Conservation (phyloP, 2,329 filamentous ascomycete species). For the Arthroderma sp. region DNA sequence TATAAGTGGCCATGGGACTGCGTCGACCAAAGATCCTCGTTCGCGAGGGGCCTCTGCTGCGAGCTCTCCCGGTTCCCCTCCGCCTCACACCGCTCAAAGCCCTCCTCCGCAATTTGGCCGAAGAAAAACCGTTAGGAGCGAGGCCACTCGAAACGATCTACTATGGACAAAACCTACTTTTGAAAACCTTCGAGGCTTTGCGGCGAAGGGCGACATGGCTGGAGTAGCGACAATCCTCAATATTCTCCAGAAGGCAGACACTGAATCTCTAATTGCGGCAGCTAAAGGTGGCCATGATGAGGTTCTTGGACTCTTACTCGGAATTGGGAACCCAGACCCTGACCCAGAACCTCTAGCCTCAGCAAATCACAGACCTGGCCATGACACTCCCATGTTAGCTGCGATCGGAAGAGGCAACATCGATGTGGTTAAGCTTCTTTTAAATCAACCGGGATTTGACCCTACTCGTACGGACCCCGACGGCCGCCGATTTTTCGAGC, state of each 20-base stretch:
- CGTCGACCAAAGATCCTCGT: constrained; percentile 25
- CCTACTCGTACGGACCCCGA: constrained; percentile 61
- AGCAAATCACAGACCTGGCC: constrained; percentile 48
- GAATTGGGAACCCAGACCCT: constrained; percentile 52
- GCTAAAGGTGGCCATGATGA: constrained; percentile 84
- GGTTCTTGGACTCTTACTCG: constrained; percentile 66
- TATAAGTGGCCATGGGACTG: constrained; percentile 22
- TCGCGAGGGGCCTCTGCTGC: constrained; percentile 34
- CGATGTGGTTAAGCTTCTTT: constrained; percentile 67
- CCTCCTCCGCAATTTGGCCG: constrained; percentile 27
- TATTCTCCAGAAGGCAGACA: constrained; percentile 50
- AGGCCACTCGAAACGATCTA: constrained; percentile 39
- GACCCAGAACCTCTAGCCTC: constrained; percentile 55
- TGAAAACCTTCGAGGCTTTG: constrained; percentile 38
- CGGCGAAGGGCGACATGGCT: constrained; percentile 39
- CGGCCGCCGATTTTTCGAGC: constrained; percentile 73
- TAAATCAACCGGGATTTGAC: constrained; percentile 69
- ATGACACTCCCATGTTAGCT: constrained; percentile 83
- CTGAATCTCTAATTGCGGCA: constrained; percentile 78
- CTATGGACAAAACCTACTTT: constrained; percentile 41
- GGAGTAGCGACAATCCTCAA: constrained; percentile 40
- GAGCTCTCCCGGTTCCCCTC: constrained; percentile 37
- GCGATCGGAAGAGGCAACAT: constrained; percentile 83
- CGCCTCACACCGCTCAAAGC: constrained; percentile 27
- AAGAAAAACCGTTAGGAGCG: constrained; percentile 38